A percentile compares a stretch with the other conserved stretches of the same genome.
Evolutionary conservation across 1,284 basidiomycete genomes (phyloP).

Genomic region (Trichosporon ovoides): DNA sequence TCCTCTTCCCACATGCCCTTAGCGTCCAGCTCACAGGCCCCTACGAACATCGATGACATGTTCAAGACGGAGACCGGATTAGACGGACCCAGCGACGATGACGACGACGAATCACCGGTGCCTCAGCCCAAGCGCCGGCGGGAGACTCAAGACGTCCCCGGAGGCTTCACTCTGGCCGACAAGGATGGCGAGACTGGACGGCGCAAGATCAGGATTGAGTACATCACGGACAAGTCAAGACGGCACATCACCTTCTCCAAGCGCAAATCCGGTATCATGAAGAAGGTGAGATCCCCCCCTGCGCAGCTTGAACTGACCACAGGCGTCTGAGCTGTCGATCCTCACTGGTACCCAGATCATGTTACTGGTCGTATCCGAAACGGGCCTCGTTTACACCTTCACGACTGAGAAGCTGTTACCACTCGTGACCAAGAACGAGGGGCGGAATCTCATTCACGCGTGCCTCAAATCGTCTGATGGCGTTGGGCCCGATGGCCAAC

Average conservation of each 20-base stretch:
- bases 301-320: not conserved
- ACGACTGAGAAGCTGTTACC: constrained; percentile 96
- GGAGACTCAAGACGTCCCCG: constrained; percentile 32
- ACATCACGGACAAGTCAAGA: constrained; percentile 97
- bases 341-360: constrained; percentile 96
- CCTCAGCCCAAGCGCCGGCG: constrained; percentile 17
- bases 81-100: constrained; percentile 42
- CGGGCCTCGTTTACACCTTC: constrained; percentile 96
- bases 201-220: constrained; percentile 99
- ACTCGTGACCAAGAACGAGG: constrained; percentile 91
- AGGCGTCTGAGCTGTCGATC: constrained; percentile 97
- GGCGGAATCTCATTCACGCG: constrained; percentile 92
- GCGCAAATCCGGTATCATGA: constrained; percentile 99
- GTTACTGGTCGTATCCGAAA: constrained; percentile 94
- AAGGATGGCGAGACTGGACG: constrained; percentile 59
- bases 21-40: not conserved
- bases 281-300: constrained; percentile 66
- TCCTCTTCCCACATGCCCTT: constrained; percentile 11
- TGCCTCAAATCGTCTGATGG: constrained; percentile 87
- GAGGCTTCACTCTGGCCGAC: constrained; percentile 41
- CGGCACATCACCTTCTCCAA: constrained; percentile 99
- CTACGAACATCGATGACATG: constrained; percentile 32
- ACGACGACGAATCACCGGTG: constrained; percentile 26
- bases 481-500: constrained; percentile 44
- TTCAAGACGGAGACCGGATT: constrained; percentile 43